Base-by-base conservation (phyloP, 371 early-diverging fungal species). In the Blakeslea trispora region DNA sequence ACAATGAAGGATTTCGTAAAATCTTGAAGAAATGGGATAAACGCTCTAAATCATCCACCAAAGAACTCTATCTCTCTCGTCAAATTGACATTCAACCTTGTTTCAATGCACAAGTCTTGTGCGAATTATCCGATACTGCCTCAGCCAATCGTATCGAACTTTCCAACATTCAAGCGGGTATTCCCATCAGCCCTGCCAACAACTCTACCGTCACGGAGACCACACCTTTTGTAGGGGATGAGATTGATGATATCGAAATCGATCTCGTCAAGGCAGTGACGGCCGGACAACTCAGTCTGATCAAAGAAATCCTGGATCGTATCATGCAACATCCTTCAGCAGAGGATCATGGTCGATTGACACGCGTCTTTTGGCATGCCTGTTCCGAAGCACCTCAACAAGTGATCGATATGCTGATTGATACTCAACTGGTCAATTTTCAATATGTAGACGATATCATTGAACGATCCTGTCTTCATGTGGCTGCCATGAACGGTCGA, bases 1-100 rank as follows among this genome's bases (percentile, higher is more conserved):
- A 98, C 66, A 91, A 88, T 28, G 93, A 93, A 18, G 98, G 97
- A 1, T 97, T 98, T 62, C 74, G 95, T 22, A 98, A 98, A 81
- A 98, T 98, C 45, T 70, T 98, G 49, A 98, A 98, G 64, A 98
- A 98, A 70, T 98, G 94, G 94, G 98, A 98, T 79, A 98, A 98
- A 75, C 89, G 96, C 21, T 88, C 92, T 18, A 94, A 94, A 72
- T 91, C 93, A 2, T 89, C 87, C 21, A 97, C 94, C 15, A 96
- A 96, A 70, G 97, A 98, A 64, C 82, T 96, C 21, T 97, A 96
- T 63, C 82, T 98, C 15, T 86, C 94, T 1, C 87, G 96, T 7
- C 97, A 98, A 65, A 84, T 96, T 41, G 95, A 95, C 54, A 87
- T 96, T 40, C 97, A 96, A 71, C 94, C 96, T 1, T 94, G 94